Percentiles rank a stretch among this genome's conserved stretches.
These are phyloP conservation scores for Pythium monospermum DNA, from an alignment of 352 stramenopile species.

Conservation along the genomic window DNA sequence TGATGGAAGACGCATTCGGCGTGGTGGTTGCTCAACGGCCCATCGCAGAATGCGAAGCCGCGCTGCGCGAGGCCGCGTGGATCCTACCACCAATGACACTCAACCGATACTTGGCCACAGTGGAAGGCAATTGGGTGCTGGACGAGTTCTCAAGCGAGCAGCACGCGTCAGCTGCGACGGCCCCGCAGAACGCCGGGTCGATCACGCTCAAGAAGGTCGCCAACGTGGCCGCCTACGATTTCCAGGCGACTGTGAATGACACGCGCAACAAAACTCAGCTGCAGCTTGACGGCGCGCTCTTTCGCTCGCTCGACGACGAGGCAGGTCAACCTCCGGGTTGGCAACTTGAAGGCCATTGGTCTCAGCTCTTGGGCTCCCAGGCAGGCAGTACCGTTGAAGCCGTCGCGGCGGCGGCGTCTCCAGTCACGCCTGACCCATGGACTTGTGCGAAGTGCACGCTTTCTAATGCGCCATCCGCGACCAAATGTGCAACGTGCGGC, in stretches of 20 bases:
- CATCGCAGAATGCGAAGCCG: conserved; percentile 15
- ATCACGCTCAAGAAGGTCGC: conserved; percentile 50
- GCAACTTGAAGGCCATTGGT: conserved; percentile 78
- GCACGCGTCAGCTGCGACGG: conserved; percentile 25
- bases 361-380: conserved; percentile 44
- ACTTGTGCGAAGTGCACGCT: conserved; percentile 72
- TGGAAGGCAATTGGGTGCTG: conserved; percentile 77
- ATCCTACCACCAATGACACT: conserved; percentile 36
- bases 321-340: conserved; percentile 27
- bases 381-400: conserved; percentile 4
- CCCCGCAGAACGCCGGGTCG: conserved; percentile 58
- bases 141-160: conserved; percentile 74
- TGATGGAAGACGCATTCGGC: conserved; percentile 35
- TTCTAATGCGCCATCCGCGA: conserved; percentile 52
- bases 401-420: conserved; percentile 5
- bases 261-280: conserved; percentile 34
- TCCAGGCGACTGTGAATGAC: conserved; percentile 54
- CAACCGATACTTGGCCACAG: conserved; percentile 42
- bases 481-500: conserved; percentile 71
- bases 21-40: conserved; percentile 21
- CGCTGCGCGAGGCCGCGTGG: conserved; percentile 56
- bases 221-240: conserved; percentile 59
- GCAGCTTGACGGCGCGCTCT: conserved; percentile 59
- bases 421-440: conserved; percentile 41
- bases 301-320: conserved; percentile 7